Evolutionary conservation across 306 rosid genomes (phyloP), one percentile per base, ranked within the genome.

Genomic region (Urtica urens): DNA sequence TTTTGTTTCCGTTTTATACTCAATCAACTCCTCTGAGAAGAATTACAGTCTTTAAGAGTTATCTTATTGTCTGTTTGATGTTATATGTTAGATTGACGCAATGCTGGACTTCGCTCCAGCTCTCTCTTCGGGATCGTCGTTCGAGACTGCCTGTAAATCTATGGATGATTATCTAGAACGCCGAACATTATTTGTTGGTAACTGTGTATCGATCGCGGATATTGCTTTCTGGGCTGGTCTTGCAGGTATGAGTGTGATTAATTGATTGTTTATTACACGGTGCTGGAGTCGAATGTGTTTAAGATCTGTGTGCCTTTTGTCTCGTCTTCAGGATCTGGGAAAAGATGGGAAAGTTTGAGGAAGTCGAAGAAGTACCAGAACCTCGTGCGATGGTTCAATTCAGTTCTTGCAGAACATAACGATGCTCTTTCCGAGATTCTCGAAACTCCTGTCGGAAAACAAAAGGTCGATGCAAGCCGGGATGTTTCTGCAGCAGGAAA

Each of bases 271-370:
- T 35, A 10, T 34, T 23, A 40, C 30, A 35, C 24, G 23, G n/a
- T n/a, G n/a, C n/a, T n/a, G n/a, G n/a, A n/a, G n/a, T n/a, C n/a
- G n/a, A 46, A 2, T 28, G 33, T 47, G 7, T 8, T 31, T 51
- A n/a, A 3, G 10, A n/a, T n/a, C 55, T 13, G 11, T 10, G 6
- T 51, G 15, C 47, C 26, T 19, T n/a, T n/a, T n/a, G n/a, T n/a
- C n/a, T n/a, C n/a, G n/a, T 67, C 52, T 55, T 46, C 73, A 90
- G 95, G 82, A 59, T 51, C 80, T 64, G 93, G 92, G 42, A 74
- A 68, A 67, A 80, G 99, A 63, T 90, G 99, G 95, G 95, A 85
- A 67, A 79, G 94, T 69, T 69, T 90, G 65, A 90, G 92, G 74
- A 85, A 81, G 69, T 79, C 94, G 31, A 84, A 77, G 65, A 90